Percentiles rank a stretch among this genome's conserved stretches.
Evolutionary conservation across 176 grass and related monocot species (phyloP).

Genomic region (Musa itinerans): DNA sequence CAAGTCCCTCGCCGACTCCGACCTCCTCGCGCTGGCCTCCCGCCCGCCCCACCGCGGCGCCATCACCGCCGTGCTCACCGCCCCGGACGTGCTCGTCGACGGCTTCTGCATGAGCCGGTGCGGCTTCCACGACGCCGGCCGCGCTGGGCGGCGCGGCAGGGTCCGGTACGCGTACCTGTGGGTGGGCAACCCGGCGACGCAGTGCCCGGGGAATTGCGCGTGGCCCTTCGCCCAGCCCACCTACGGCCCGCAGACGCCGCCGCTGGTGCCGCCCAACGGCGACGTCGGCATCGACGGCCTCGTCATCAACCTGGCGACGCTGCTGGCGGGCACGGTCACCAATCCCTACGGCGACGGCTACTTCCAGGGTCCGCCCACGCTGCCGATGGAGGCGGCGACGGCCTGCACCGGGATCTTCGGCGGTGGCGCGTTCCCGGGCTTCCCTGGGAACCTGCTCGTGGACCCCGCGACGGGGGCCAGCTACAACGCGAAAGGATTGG

Average conservation of each 20-base stretch:
- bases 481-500: conserved; percentile 20
- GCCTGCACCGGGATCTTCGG: conserved; percentile 53
- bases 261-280: conserved; percentile 43
- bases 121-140: conserved; percentile 10
- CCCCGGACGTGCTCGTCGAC: conserved; percentile 37
- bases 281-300: conserved; percentile 50
- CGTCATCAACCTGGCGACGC: conserved; percentile 35
- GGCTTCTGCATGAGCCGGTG: conserved; percentile 34
- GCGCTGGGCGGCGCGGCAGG: neutral
- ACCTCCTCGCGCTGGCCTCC: conserved; percentile 27
- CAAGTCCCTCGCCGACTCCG: conserved; percentile 14
- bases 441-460: conserved; percentile 40
- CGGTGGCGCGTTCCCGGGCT: conserved; percentile 44
- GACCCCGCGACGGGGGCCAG: conserved; percentile 36
- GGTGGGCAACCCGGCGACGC: conserved; percentile 17
- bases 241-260: conserved; percentile 43
- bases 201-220: conserved; percentile 56
- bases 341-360: conserved; percentile 40
- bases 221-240: conserved; percentile 53
- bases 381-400: conserved; percentile 39
- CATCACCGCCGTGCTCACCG: conserved; percentile 35
- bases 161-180: conserved; percentile 2
- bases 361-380: conserved; percentile 41
- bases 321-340: conserved; percentile 52
- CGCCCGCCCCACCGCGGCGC: neutral